phyloP scores from a whole-genome alignment of 495 filamentous ascomycete species.

The Sordaria brevicollis region DNA sequence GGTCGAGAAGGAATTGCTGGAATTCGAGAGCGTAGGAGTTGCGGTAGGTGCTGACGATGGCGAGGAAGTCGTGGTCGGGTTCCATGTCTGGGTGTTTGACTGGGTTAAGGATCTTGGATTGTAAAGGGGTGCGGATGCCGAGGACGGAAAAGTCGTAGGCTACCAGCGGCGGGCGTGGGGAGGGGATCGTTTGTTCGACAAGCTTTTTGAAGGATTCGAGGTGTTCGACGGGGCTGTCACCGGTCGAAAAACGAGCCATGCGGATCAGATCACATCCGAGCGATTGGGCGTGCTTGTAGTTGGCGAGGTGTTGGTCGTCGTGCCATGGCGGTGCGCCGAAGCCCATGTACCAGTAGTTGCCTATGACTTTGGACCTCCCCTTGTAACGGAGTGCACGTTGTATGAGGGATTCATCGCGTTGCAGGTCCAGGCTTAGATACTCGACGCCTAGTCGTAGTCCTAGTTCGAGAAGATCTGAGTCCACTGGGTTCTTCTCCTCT shows the following conservation, averaged over 20 bases:
- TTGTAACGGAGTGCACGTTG: constrained; percentile 44
- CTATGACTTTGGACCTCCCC: constrained; percentile 67
- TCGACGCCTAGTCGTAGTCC: constrained; percentile 65
- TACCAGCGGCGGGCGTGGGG: constrained; percentile 50
- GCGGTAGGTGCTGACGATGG: constrained; percentile 31
- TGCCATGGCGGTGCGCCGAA: constrained; percentile 50
- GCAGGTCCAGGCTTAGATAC: constrained; percentile 59
- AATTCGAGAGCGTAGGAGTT: constrained; percentile 45
- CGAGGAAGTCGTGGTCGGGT: constrained; percentile 34
- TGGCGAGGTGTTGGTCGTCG: constrained; percentile 43
- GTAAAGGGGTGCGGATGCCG: constrained; percentile 56
- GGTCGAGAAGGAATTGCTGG: constrained; percentile 48
- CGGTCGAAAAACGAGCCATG: constrained; percentile 51
- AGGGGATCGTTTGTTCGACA: constrained; percentile 34
- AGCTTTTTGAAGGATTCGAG: constrained; percentile 46
- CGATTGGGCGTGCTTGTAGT: constrained; percentile 45
- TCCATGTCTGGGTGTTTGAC: constrained; percentile 59
- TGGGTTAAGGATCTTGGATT: constrained; percentile 56
- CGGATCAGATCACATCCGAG: constrained; percentile 64
- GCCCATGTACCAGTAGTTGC: constrained; percentile 45
- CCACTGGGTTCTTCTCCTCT: constrained; percentile 37
- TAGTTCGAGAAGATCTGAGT: constrained; percentile 53
- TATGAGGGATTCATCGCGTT: constrained; percentile 40
- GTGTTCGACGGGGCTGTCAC: constrained; percentile 47
- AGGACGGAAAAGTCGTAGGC: constrained; percentile 63